These are phyloP conservation scores for Trichoderma koningiopsis DNA, from an alignment of 2,329 filamentous ascomycete species.

Conservation along the genomic window DNA sequence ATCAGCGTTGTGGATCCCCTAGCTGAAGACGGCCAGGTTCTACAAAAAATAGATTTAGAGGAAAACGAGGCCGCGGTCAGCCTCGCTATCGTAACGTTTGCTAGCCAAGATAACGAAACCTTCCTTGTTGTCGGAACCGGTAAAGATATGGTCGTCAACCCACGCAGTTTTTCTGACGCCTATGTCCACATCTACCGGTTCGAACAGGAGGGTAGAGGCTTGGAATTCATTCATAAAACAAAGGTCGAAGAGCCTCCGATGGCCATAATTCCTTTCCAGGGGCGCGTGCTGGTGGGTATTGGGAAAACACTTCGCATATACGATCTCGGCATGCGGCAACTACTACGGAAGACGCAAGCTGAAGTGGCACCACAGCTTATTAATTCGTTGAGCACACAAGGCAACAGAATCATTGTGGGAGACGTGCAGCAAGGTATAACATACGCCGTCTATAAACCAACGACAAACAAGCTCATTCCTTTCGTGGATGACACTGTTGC, in stretches of 20 bases:
- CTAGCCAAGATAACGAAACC: constrained; percentile 82
- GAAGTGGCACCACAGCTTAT: constrained; percentile 81
- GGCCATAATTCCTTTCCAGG: constrained; percentile 91
- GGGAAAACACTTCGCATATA: constrained; percentile 83
- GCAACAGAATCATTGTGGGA: constrained; percentile 85
- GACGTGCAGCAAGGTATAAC: constrained; percentile 92
- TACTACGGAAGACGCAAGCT: constrained; percentile 88
- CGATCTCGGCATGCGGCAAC: constrained; percentile 87
- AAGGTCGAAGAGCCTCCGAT: constrained; percentile 86
- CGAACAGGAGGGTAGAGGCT: constrained; percentile 78
- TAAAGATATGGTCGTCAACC: constrained; percentile 82
- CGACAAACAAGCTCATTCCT: constrained; percentile 87
- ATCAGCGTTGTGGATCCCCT: constrained; percentile 89
- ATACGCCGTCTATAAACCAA: constrained; percentile 90
- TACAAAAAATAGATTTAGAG: constrained; percentile 78
- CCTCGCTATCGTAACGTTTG: constrained; percentile 79
- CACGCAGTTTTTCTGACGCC: constrained; percentile 73
- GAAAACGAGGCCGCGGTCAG: constrained; percentile 93
- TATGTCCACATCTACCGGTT: constrained; percentile 94
- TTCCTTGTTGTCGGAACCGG: constrained; percentile 95
- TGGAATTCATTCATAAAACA: constrained; percentile 97
- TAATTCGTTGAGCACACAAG: constrained; percentile 84
- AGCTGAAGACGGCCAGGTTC: constrained; percentile 65
- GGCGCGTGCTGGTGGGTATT: constrained; percentile 81
- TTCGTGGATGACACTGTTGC: constrained; percentile 90